These are phyloP conservation scores for Globisporangium takayamanum DNA, from an alignment of 352 stramenopile species.

Conservation along the genomic window DNA sequence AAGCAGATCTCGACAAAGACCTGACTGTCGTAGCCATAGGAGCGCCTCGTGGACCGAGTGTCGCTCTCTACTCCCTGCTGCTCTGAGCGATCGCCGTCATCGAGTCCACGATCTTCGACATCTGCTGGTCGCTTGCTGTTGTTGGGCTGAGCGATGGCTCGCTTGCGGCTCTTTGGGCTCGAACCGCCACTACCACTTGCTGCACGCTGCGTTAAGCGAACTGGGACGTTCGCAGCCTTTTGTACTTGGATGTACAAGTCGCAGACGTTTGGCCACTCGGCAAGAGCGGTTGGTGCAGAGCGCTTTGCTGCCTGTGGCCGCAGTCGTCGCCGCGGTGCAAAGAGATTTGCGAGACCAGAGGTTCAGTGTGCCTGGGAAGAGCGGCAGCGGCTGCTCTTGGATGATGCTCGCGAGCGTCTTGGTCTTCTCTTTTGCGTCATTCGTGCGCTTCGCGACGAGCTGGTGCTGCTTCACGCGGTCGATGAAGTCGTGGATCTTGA, in stretches of 20 bases:
- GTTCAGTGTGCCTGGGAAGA: conserved; percentile 64
- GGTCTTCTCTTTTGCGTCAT: conserved; percentile 9
- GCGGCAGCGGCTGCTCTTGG: conserved; percentile 77
- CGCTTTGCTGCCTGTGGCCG: conserved; percentile 33
- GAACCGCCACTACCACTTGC: conserved; percentile 4
- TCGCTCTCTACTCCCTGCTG: not conserved
- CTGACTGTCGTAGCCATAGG: conserved; percentile 25
- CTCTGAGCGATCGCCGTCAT: conserved; percentile 2
- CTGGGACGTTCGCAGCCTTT: conserved; percentile 63
- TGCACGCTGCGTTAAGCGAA: conserved; percentile 30
- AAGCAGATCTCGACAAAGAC: conserved; percentile 83
- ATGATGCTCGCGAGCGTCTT: conserved; percentile 63
- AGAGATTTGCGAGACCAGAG: conserved; percentile 46
- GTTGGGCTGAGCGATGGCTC: not conserved
- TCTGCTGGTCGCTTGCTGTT: not conserved
- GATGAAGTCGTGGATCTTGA: conserved; percentile 63
- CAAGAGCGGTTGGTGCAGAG: conserved; percentile 17
- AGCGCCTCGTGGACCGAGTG: not conserved
- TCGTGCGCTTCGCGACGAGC: conserved; percentile 10
- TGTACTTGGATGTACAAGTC: conserved; percentile 83
- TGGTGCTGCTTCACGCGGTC: conserved; percentile 40
- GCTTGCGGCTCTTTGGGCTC: not conserved
- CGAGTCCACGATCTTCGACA: not conserved
- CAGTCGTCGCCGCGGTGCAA: conserved; percentile 45
- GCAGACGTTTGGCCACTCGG: conserved; percentile 57